Base-by-base conservation (phyloP, 139 green algal genomes). In the Chlorella ohadii region DNA sequence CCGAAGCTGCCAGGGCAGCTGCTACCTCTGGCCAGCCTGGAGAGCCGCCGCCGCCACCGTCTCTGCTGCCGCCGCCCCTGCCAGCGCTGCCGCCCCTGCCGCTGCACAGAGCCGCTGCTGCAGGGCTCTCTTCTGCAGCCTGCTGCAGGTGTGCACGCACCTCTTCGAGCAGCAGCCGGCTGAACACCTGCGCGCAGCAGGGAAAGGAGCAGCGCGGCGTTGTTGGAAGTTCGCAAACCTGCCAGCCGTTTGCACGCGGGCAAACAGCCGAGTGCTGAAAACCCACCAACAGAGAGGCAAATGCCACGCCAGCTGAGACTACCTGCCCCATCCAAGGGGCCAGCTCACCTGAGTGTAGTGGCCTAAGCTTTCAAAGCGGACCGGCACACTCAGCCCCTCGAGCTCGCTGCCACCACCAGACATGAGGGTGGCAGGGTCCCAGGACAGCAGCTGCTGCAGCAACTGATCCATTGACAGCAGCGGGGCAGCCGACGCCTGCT, bases 101-200 rank as follows among this genome's bases (percentile, higher is more conserved):
- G 22, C 27, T 15, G 65, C 65, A 77, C 41, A 73, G 33, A 7
- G 47, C 17, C 23, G 66, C 65, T 3, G 66, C 65, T 1, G 44
- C 39, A 5, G 79, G 38, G 47, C 36, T 77, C 72, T 89, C 84
- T 76, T 92, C 84, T 36, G 81, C 36, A 28, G 87, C 78, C 51
- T 88, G 82, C 59, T 87, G 84, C 51, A 94, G 64, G 25, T 81
- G 66, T 1, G 91, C 87, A 16, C 85, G 81, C 28, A 94, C 82
- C 89, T 94, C 91, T 70, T 93, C 91, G 15, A 94, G 55, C 38
- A 93, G 82, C 36, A 93, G 82, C 13, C 63, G 66, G 34, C 72
- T 86, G 82, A 92, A 93, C 4, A 81, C 75, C n/a, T 78, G 75
- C 57, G 34, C 4, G 33, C 4, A 25, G 25, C 12, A 12, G 28